Evolutionary conservation across 129 eudicot genomes (phyloP).

Genomic region (Pseudognaphalium luteoalbum): DNA sequence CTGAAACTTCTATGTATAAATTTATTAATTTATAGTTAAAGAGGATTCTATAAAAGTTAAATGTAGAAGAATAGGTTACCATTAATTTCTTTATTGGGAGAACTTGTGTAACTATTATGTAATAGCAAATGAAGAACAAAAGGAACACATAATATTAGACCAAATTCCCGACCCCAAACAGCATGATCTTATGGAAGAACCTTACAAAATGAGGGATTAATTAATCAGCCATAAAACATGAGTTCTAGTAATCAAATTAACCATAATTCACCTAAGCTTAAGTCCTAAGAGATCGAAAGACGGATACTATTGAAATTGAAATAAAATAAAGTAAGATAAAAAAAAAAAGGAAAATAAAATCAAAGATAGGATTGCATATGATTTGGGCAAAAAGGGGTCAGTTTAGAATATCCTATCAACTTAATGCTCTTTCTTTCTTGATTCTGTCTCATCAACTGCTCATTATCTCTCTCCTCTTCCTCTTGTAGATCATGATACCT

Average conservation of each 20-base stretch:
- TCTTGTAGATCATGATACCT: slow-evolving; percentile 40
- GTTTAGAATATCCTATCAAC: slow-evolving; percentile 41
- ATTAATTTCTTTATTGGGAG: background rate
- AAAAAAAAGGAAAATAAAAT: slow-evolving; percentile 31
- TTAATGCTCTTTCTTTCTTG: slow-evolving; percentile 41
- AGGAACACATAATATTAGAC: slow-evolving; percentile 39
- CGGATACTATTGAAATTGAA: slow-evolving; percentile 27
- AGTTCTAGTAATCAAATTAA: slow-evolving; percentile 43
- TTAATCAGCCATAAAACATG: slow-evolving; percentile 36
- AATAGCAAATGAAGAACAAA: slow-evolving; percentile 23
- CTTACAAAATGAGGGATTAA: slow-evolving; percentile 49
- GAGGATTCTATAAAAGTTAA: background rate
- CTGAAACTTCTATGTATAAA: background rate
- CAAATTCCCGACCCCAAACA: slow-evolving; percentile 37
- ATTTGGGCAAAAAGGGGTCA: slow-evolving; percentile 42
- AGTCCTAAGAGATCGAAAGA: slow-evolving; percentile 30
- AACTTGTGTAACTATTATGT: slow-evolving; percentile 3
- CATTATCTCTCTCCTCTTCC: slow-evolving; percentile 44
- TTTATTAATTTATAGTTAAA: background rate
- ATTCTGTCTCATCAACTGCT: slow-evolving; percentile 49
- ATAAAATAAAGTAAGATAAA: slow-evolving; percentile 12
- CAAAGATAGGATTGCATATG: slow-evolving; percentile 39
- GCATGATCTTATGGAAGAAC: slow-evolving; percentile 42
- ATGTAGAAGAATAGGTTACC: background rate
- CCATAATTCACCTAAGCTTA: slow-evolving; percentile 44